phyloP scores from a whole-genome alignment of 768 basidiomycete species.

The Russula virescens region DNA sequence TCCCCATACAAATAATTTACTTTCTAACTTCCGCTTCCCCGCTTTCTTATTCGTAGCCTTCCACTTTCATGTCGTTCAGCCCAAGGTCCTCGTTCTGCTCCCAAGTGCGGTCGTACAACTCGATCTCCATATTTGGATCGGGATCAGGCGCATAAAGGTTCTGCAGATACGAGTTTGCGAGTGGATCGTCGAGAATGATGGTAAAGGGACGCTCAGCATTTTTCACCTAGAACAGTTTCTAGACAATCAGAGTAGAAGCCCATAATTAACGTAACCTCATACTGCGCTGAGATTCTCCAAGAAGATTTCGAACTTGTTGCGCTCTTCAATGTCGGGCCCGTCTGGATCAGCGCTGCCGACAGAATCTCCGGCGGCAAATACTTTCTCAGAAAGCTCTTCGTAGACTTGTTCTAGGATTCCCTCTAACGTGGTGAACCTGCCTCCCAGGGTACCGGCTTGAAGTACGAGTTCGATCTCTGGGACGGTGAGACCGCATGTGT shows the following conservation, averaged over 20 bases:
- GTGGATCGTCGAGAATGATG: slow-evolving; percentile 88
- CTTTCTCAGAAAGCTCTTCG: slow-evolving; percentile 89
- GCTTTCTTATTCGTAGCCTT: slow-evolving; percentile 52
- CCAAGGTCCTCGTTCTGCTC: slow-evolving; percentile 95
- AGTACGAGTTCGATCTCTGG: slow-evolving; percentile 94
- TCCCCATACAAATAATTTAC: background rate
- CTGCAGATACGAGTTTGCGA: slow-evolving; percentile 94
- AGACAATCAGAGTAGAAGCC: background rate
- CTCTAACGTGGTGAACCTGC: slow-evolving; percentile 95
- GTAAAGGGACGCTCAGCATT: slow-evolving; percentile 78
- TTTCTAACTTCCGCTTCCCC: slow-evolving; percentile 10
- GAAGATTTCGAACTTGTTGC: slow-evolving; percentile 67
- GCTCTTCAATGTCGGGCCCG: slow-evolving; percentile 23
- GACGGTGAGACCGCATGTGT: slow-evolving; percentile 82
- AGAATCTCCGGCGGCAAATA: slow-evolving; percentile 71
- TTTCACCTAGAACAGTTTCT: slow-evolving; percentile 53
- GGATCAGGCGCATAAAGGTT: slow-evolving; percentile 96
- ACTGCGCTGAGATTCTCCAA: slow-evolving; percentile 71
- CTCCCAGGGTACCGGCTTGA: slow-evolving; percentile 90
- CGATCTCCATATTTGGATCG: slow-evolving; percentile 87
- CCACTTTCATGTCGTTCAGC: slow-evolving; percentile 83
- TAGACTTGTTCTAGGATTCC: slow-evolving; percentile 92
- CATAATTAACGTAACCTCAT: slow-evolving; percentile 23
- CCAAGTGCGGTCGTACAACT: slow-evolving; percentile 76
- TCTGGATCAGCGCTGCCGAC: slow-evolving; percentile 35